Conservation (phyloP, 2,329 filamentous ascomycete genomes). For the Sporothrix globosa region DNA sequence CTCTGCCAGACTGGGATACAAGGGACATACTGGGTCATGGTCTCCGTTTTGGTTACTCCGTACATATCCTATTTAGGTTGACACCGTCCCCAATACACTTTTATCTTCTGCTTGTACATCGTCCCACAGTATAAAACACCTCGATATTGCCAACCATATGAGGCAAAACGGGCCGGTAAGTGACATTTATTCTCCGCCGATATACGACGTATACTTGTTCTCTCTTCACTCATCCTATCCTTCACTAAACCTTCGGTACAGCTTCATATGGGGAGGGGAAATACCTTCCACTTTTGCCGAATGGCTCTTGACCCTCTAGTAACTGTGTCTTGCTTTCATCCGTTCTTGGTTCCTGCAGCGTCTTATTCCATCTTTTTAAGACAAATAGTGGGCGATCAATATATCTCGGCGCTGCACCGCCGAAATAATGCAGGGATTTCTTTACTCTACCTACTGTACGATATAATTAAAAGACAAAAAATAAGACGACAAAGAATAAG, state of each 20-base stretch:
- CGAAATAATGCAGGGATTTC: neutral
- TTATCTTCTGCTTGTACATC: neutral
- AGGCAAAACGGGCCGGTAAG: conserved; percentile 12
- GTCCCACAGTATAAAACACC: neutral
- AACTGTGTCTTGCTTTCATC: conserved; percentile 1
- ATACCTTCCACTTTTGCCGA: neutral
- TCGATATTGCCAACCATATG: conserved; percentile 1
- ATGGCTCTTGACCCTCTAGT: neutral
- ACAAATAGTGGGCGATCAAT: neutral
- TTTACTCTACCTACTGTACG: neutral
- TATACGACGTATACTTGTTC: neutral
- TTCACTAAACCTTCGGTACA: neutral
- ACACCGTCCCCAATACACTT: neutral
- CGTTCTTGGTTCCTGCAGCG: neutral
- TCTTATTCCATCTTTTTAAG: neutral
- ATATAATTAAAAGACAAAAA: neutral
- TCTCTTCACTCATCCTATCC: neutral
- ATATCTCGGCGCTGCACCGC: neutral
- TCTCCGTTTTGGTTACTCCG: too few species aligned
- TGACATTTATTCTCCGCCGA: conserved; percentile 1
- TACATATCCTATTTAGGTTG: neutral
- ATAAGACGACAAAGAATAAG: neutral
- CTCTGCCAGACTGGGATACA: too few species aligned
- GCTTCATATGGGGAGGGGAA: neutral
- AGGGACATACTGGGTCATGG: too few species aligned